Evolutionary conservation across 2,329 filamentous ascomycete species (phyloP).

Genomic region (Aspergillus flavus): DNA sequence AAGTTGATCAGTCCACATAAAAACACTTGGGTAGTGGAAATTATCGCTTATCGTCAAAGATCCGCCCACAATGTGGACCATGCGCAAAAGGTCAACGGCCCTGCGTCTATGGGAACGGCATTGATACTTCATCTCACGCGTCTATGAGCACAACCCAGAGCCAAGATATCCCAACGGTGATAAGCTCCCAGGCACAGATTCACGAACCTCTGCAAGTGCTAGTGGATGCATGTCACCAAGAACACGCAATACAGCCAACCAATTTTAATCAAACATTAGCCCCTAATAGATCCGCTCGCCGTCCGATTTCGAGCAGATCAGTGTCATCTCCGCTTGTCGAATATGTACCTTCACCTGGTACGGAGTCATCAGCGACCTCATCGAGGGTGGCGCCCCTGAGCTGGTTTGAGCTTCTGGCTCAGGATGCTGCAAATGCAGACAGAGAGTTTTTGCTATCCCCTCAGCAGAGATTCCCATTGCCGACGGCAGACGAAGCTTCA

Average conservation of each 20-base stretch:
- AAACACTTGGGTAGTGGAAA: not conserved
- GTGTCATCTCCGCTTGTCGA: constrained; percentile 11
- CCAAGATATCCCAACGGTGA: not conserved
- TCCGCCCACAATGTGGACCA: constrained; percentile 30
- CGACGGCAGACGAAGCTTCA: constrained; percentile 25
- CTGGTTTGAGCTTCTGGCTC: constrained; percentile 49
- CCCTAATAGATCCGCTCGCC: constrained; percentile 5
- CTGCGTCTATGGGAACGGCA: constrained; percentile 22
- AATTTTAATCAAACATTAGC: constrained; percentile 1
- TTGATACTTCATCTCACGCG: not conserved
- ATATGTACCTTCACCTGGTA: constrained; percentile 28
- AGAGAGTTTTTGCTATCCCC: constrained; percentile 19
- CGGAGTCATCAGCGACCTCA: constrained; percentile 35
- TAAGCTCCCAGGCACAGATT: not conserved
- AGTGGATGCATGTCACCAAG: constrained; percentile 25
- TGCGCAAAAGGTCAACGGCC: constrained; percentile 30
- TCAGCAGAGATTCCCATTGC: constrained; percentile 18
- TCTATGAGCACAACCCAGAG: not conserved
- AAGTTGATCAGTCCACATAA: not conserved
- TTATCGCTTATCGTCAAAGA: constrained; percentile 8
- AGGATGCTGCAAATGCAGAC: constrained; percentile 23
- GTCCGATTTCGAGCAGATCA: not conserved
- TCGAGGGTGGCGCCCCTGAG: constrained; percentile 49
- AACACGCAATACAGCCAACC: constrained; percentile 15
- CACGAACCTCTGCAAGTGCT: constrained; percentile 23